Base-by-base conservation (phyloP, 2,329 filamentous ascomycete genomes). In the Curvularia sp. region DNA sequence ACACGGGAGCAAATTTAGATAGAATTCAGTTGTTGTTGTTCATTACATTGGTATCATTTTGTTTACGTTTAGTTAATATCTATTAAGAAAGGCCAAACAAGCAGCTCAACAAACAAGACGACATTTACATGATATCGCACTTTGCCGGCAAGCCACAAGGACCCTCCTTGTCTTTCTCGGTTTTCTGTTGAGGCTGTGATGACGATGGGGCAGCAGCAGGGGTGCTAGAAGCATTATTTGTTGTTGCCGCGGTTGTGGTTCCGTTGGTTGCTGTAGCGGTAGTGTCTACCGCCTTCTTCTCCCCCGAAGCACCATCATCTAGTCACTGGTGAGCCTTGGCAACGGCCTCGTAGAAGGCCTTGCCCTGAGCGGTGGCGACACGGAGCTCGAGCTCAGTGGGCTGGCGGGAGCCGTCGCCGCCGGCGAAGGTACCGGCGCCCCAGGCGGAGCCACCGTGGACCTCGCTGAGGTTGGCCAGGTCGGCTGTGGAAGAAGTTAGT, bases 381-480 rank as follows among this genome's bases (percentile, higher is more conserved):
- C 90, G 84, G 62, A 96, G 81, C 84, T 99, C 95, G 68, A 87
- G 84, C 8, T 81, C 75, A 15, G 84, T 82, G 49, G 95, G 95
- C 84, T 94, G 89, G 74, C 95, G 89, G 58, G 89, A 92, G 70
- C 95, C 95, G 71, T 97, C 92, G 60, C 75, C 83, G 61, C 76
- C 87, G 63, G 93, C 84, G 71, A 97, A 96, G 65, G 94, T 97
- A 75, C 95, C 95, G 33, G 94, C 93, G 72, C 94, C 95, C 95
- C 95, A 99, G 39, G 95, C 85, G 61, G 85, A 88, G 62, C 95
- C 95, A 73, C 95, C 95, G 77, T 91, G 91, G 63, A 95, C 84
- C 83, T 97, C 93, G 30, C 75, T 75, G 35, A 97, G 78, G 80
- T 93, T 89, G 65, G 88, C 76, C 65, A 97, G 80, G 64, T 87